phyloP scores from a whole-genome alignment of 768 basidiomycete species.

The Agaricus bisporus region DNA sequence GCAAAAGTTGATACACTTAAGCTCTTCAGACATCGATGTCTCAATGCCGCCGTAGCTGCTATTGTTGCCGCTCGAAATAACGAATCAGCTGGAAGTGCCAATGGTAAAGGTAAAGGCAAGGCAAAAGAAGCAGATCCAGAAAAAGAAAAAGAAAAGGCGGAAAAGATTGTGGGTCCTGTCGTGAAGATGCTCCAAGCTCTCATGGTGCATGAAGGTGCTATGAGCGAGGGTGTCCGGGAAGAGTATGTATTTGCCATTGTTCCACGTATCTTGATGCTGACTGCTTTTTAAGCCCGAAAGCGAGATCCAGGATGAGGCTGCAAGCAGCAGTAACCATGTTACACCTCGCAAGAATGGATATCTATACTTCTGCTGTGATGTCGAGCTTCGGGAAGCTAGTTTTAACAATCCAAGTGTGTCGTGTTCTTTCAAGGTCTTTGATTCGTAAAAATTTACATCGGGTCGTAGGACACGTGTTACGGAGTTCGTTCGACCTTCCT shows the following conservation, averaged over 20 bases:
- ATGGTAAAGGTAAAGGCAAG: not conserved
- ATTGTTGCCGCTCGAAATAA: not conserved
- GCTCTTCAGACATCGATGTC: conserved; percentile 73
- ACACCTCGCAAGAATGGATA: conserved; percentile 59
- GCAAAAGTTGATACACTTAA: conserved; percentile 78
- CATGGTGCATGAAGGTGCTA: conserved; percentile 63
- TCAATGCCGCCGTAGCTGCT: conserved; percentile 22
- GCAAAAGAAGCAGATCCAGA: not conserved
- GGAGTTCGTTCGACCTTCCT: conserved; percentile 79
- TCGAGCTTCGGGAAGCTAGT: conserved; percentile 64
- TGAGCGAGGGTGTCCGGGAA: conserved; percentile 38
- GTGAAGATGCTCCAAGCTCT: conserved; percentile 70
- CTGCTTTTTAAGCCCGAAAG: conserved; percentile 37
- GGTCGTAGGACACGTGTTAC: conserved; percentile 74
- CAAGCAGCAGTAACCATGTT: conserved; percentile 78
- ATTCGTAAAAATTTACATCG: not conserved
- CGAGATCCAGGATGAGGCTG: conserved; percentile 74
- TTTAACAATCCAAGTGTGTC: conserved; percentile 67
- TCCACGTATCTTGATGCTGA: not conserved
- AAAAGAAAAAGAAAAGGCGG: conserved; percentile 35
- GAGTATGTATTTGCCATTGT: conserved; percentile 29
- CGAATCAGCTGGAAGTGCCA: not conserved
- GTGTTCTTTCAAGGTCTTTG: not conserved
- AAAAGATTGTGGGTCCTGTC: conserved; percentile 68
- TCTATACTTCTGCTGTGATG: conserved; percentile 51